Conservation (phyloP, 768 basidiomycete genomes). For the Lactarius tabidus region DNA sequence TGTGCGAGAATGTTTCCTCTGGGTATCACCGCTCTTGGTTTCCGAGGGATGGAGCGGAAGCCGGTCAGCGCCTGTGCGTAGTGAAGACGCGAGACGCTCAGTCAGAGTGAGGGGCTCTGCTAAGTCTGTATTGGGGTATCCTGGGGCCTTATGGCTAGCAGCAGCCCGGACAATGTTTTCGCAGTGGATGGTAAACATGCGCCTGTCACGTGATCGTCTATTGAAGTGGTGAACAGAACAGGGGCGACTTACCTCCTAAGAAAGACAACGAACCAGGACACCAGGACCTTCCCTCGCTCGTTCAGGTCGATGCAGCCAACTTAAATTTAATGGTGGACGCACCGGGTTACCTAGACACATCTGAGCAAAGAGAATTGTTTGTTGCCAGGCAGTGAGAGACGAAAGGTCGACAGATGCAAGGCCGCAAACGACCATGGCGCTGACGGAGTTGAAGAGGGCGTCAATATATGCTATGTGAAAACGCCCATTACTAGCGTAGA, state of each 20-base stretch:
- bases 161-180: conserved; percentile 22
- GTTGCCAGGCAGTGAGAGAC: conserved; percentile 64
- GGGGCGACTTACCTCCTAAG: conserved; percentile 54
- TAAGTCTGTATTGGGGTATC: conserved; percentile 28
- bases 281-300: conserved; percentile 49
- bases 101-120: conserved; percentile 29
- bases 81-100: conserved; percentile 8
- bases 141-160: conserved; percentile 14
- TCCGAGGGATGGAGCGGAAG: neutral
- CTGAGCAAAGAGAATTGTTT: conserved; percentile 65
- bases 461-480: conserved; percentile 73
- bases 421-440: conserved; percentile 78
- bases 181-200: conserved; percentile 22
- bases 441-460: conserved; percentile 71
- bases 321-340: conserved; percentile 32
- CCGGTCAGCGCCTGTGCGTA: conserved; percentile 8
- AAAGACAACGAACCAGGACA: conserved; percentile 83
- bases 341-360: conserved; percentile 78
- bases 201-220: conserved; percentile 10
- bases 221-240: neutral
- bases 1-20: conserved; percentile 10
- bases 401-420: conserved; percentile 67
- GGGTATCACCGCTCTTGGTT: neutral
- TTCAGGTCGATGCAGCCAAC: neutral
- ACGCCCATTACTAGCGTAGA: conserved; percentile 79